Base-by-base conservation (phyloP, 2,329 filamentous ascomycete species). In the Bipolaris cookei region DNA sequence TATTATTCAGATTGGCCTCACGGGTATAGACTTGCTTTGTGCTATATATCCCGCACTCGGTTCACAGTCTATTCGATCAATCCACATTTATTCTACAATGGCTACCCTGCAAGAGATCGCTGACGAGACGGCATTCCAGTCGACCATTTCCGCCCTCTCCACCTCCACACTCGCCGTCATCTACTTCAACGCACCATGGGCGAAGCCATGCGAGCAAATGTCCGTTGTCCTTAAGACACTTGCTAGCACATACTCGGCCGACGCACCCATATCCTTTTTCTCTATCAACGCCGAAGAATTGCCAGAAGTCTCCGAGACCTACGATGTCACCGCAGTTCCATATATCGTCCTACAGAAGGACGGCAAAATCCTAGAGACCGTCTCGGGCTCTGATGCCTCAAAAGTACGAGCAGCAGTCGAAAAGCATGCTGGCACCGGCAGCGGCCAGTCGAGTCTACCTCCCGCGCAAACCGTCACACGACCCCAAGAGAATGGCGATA, bases 181-280 rank as follows among this genome's bases (percentile, higher is more conserved):
- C 73, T 97, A 93, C 76, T 99, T 99, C 83, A 90, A 98, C 77
- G 92, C 95, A 18, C 90, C 93, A 65, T 99, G 95, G 95, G 95
- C 95, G 28, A 92, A 92, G 58, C 95, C 95, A 43, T 98, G 95
- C 82, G 88, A 90, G 62, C 92, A 97, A 79, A 98, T 98, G 93
- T 87, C 86, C 66, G 90, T 88, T 48, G 90, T 98, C 67, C 86
- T 99, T 64, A 84, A 86, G 72, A 90, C 92, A 20, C 90, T 99
- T 64, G 93, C 94, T 64, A 87, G 88, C 71, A 92, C 93, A 76
- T 97, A 96, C 79, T 87, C 91, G 60, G 83, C 85, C 69, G 83
- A 85, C 64, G 80, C 84, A 63, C 87, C 90, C 39, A 90, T 93
- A 66, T 87, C 87, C 66, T 99, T 97, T 88, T 85, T 96, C 59